A percentile compares a stretch with the other conserved stretches of the same genome.
phyloP scores from a whole-genome alignment of 2,329 filamentous ascomycete species.

The Coniochaeta sp. region DNA sequence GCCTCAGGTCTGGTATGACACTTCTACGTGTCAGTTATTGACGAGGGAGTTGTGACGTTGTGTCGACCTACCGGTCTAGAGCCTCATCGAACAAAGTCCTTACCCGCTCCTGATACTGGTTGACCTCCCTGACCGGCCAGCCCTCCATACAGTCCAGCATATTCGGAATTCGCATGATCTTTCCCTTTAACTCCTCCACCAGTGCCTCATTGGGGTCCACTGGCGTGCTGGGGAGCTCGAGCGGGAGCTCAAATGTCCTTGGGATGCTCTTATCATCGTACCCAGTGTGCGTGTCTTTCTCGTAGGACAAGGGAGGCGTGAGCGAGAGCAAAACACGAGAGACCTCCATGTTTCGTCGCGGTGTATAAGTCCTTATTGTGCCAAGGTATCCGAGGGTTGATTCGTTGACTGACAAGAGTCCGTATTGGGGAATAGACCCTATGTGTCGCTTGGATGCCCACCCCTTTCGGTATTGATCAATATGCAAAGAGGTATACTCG shows the following conservation, averaged over 20 bases:
- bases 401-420: too few species aligned
- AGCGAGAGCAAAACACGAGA: not conserved
- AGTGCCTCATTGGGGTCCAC: not conserved
- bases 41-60: not conserved
- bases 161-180: not conserved
- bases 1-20: slow-evolving; percentile 18
- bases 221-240: not conserved
- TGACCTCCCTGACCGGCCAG: not conserved
- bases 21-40: slow-evolving; percentile 4
- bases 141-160: not conserved
- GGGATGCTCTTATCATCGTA: slow-evolving; percentile 1
- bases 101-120: not conserved
- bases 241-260: not conserved
- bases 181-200: not conserved
- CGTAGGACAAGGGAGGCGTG: not conserved
- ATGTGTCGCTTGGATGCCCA: not conserved
- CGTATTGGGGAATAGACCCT: not conserved
- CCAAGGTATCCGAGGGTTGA: too few species aligned
- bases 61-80: not conserved
- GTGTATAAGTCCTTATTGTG: not conserved
- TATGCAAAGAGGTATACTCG: not conserved
- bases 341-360: not conserved
- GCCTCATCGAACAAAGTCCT: not conserved
- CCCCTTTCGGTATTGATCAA: not conserved
- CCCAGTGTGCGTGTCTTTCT: not conserved